phyloP scores from a whole-genome alignment of 768 basidiomycete genomes.

The Mycena galopus region DNA sequence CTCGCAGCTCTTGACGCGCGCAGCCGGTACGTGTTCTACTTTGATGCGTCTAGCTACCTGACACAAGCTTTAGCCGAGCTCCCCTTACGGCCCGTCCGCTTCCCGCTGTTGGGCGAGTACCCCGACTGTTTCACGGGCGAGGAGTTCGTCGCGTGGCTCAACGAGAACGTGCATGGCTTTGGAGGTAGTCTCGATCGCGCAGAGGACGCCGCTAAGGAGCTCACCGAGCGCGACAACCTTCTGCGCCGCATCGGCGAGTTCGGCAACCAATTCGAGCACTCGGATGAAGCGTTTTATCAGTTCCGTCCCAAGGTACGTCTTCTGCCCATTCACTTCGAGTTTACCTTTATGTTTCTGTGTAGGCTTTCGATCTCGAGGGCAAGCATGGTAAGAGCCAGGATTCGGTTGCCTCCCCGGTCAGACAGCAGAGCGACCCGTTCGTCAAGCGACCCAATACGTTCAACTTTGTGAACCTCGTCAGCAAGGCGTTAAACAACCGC shows the following conservation, averaged over 20 bases:
- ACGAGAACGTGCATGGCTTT: conserved; percentile 82
- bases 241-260: conserved; percentile 84
- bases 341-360: neutral
- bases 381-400: conserved; percentile 41
- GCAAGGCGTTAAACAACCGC: conserved; percentile 72
- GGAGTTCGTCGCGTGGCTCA: conserved; percentile 89
- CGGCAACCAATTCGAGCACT: conserved; percentile 84
- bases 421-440: conserved; percentile 61
- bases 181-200: conserved; percentile 83
- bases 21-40: conserved; percentile 53
- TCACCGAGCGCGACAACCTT: conserved; percentile 72
- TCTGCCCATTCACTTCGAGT: neutral
- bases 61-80: conserved; percentile 58
- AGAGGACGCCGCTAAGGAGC: conserved; percentile 76
- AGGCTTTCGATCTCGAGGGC: conserved; percentile 74
- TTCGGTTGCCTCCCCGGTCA: conserved; percentile 41
- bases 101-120: conserved; percentile 88
- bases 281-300: conserved; percentile 87
- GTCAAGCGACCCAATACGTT: conserved; percentile 75
- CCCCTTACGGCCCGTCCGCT: conserved; percentile 76
- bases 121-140: conserved; percentile 90
- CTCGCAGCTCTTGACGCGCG: conserved; percentile 77
- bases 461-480: conserved; percentile 73
- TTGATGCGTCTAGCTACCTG: neutral
- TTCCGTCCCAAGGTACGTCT: conserved; percentile 80